A percentile compares a stretch with the other conserved stretches of the same genome.
These are phyloP conservation scores for Gossypium schwendimanii DNA, from an alignment of 441 rosid genomes.

Conservation along the genomic window DNA sequence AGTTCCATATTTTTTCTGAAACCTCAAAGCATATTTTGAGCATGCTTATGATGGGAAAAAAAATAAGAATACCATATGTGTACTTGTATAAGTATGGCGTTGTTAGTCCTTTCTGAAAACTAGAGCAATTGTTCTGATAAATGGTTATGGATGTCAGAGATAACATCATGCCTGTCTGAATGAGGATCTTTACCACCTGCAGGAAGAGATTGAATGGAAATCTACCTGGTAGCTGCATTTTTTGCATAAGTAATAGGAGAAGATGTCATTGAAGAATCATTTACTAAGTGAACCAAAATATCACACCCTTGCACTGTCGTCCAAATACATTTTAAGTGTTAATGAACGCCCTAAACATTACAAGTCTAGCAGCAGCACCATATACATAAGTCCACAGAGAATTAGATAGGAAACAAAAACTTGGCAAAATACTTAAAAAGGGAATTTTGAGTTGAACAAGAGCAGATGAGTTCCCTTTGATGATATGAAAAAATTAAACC, in stretches of 20 bases:
- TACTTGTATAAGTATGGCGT: not conserved
- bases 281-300: not conserved
- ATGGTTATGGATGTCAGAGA: not conserved
- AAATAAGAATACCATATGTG: not conserved
- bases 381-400: not conserved
- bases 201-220: not conserved
- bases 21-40: not conserved
- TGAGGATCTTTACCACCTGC: not conserved
- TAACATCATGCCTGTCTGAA: not conserved
- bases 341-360: not conserved
- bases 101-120: not conserved
- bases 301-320: not conserved
- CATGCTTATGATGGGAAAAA: not conserved
- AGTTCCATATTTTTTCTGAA: not conserved
- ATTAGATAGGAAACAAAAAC: not conserved
- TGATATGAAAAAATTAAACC: not conserved
- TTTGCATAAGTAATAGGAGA: not conserved
- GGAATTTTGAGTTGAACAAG: not conserved
- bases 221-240: not conserved
- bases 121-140: not conserved
- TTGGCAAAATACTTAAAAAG: not conserved
- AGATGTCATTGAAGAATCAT: not conserved
- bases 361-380: not conserved
- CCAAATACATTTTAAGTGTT: not conserved
- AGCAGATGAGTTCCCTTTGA: not conserved